Evolutionary conservation across 202 grass and related monocot species (phyloP).

Genomic region (Digitaria exilis): DNA sequence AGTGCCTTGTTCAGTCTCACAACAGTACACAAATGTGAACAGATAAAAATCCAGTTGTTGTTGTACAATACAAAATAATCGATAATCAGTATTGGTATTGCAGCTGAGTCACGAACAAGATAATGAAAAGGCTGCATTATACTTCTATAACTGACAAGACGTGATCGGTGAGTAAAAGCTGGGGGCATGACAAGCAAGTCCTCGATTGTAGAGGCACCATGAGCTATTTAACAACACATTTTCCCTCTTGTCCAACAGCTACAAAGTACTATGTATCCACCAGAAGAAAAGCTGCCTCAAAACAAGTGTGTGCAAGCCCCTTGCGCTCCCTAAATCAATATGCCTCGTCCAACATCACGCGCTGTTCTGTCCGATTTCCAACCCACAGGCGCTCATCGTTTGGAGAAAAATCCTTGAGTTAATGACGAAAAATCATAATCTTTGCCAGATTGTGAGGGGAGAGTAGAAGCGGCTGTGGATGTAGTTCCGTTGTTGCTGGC

Average conservation of each 20-base stretch:
- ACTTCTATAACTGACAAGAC: slow-evolving; percentile 27
- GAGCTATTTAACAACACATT: slow-evolving; percentile 34
- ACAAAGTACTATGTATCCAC: slow-evolving; percentile 53
- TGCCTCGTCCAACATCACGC: slow-evolving; percentile 4
- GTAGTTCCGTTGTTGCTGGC: slow-evolving; percentile 52
- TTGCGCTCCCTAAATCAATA: slow-evolving; percentile 36
- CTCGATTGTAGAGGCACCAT: slow-evolving; percentile 45
- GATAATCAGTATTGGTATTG: slow-evolving; percentile 18
- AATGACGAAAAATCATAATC: slow-evolving; percentile 94
- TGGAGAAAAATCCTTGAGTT: slow-evolving; percentile 82
- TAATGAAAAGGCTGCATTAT: slow-evolving; percentile 38
- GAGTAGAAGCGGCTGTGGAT: slow-evolving; percentile 43
- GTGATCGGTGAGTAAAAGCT: background rate
- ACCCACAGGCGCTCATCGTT: slow-evolving; percentile 46
- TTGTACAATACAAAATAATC: slow-evolving; percentile 52
- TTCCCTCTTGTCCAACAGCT: slow-evolving; percentile 29
- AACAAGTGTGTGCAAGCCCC: slow-evolving; percentile 39
- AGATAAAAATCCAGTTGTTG: slow-evolving; percentile 39
- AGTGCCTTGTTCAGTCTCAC: background rate
- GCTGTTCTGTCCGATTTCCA: background rate
- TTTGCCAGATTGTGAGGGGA: slow-evolving; percentile 61
- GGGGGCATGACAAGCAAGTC: slow-evolving; percentile 28
- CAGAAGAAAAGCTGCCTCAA: slow-evolving; percentile 43
- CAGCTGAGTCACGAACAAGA: slow-evolving; percentile 28
- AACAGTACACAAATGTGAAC: slow-evolving; percentile 32